Base-by-base conservation (phyloP, 2,329 filamentous ascomycete species). In the Pyrenochaeta sp. region DNA sequence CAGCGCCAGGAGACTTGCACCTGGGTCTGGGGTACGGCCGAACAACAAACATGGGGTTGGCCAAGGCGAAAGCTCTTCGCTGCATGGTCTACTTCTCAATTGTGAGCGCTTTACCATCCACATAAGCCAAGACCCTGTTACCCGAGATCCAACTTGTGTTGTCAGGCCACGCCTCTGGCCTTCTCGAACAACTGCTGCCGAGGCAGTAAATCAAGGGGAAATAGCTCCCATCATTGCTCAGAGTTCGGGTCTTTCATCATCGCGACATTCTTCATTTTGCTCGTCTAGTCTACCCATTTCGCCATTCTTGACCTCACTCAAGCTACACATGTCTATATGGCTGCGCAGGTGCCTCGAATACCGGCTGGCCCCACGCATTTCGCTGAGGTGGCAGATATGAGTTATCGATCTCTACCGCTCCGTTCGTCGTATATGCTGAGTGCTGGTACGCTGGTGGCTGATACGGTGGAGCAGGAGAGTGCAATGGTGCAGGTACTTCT, bases 291-390 rank as follows among this genome's bases (percentile, higher is more conserved):
- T 41, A 18, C 17, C 20, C 35, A 9, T 17, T 10, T 18, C 17
- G 15, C 17, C 7, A 18, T 7, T 9, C 7, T 10, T 4, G 35
- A 20, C 7, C 33, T 21, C 17, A 12, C 12, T 29, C 10, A 36
- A n/a, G 14, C 20, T 37, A 45, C 6, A 37, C 43, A 4, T 45
- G 43, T 29, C 50, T 40, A 45, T 49, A 51, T 23, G 42, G 32
- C 36, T 51, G 43, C 17, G 42, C 54, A 21, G 59, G 56, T n/a
- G 48, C 56, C 32, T 62, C 59, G 48, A 54, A 59, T 6, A 59
- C 49, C 6, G 56, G 56, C 44, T 60, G 49, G 11, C 56, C 59
- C 32, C 45, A 59, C 21, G 49, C 44, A 40, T 60, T 57, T 33
- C 39, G 45, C 39, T n/a, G 21, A 14, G 59, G 59, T 23, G 47